These are phyloP conservation scores for Kodamaea sp. DNA, from an alignment of 1,139 yeast genomes.

Conservation along the genomic window DNA sequence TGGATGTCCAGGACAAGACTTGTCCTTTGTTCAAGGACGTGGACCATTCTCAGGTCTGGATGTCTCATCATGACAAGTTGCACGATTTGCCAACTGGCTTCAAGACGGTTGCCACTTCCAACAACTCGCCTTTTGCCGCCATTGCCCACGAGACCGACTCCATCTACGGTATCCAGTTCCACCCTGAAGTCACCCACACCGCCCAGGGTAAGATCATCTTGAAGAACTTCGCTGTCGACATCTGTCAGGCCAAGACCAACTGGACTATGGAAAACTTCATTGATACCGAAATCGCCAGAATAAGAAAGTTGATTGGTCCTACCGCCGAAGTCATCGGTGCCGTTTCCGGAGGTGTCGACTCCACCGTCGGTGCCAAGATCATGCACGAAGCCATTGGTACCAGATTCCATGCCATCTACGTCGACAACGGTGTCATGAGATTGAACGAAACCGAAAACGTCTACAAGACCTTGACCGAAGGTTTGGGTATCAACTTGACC, in stretches of 20 bases:
- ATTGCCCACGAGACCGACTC: constrained; percentile 71
- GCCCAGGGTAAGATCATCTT: constrained; percentile 83
- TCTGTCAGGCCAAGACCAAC: constrained; percentile 83
- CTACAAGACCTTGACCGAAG: constrained; percentile 84
- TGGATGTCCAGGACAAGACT: constrained; percentile 66
- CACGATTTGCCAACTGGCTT: constrained; percentile 87
- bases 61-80: constrained; percentile 98
- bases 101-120: constrained; percentile 87
- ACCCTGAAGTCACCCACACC: constrained; percentile 98
- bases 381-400: constrained; percentile 98
- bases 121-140: constrained; percentile 95
- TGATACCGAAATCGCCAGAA: constrained; percentile 93
- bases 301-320: constrained; percentile 89
- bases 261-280: constrained; percentile 99
- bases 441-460: constrained; percentile 87
- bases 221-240: constrained; percentile 88
- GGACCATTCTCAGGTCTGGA: constrained; percentile 96
- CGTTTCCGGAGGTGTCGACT: constrained; percentile 99
- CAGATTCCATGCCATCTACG: constrained; percentile 97
- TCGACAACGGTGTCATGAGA: constrained; percentile 97
- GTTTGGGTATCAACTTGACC: constrained; percentile 90
- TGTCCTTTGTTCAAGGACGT: constrained; percentile 84
- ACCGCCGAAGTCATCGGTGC: constrained; percentile 99
- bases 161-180: constrained; percentile 96
- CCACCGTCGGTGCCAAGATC: constrained; percentile 97